A percentile compares a stretch with the other conserved stretches of the same genome.
Evolutionary conservation across 2,329 filamentous ascomycete species (phyloP).

Genomic region (Verticillium nubilum): DNA sequence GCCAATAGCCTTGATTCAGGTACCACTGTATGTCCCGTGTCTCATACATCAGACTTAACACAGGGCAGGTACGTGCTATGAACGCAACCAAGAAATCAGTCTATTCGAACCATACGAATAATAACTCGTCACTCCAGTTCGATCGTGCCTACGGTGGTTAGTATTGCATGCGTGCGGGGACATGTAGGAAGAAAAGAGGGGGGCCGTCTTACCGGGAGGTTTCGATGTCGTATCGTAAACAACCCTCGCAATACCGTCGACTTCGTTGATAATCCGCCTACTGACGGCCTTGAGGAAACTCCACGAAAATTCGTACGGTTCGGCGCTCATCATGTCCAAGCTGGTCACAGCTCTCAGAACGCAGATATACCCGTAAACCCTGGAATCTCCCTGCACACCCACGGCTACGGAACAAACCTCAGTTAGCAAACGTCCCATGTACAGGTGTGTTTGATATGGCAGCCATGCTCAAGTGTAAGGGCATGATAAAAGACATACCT

Average conservation of each 20-base stretch:
- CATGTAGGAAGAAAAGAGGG: background rate
- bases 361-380: slow-evolving; percentile 24
- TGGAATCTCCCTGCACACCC: slow-evolving; percentile 23
- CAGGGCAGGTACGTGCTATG: background rate
- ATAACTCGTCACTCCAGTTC: slow-evolving; percentile 55
- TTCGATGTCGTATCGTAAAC: slow-evolving; percentile 38
- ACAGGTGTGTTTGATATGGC: background rate
- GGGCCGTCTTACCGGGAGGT: slow-evolving; percentile 6
- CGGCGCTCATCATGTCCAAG: slow-evolving; percentile 40
- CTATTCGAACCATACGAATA: background rate
- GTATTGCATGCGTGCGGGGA: slow-evolving; percentile 3
- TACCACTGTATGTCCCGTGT: background rate
- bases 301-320: slow-evolving; percentile 57
- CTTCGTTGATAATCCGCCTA: slow-evolving; percentile 60
- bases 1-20: background rate
- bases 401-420: slow-evolving; percentile 21
- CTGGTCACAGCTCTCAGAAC: slow-evolving; percentile 40
- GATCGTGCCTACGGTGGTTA: slow-evolving; percentile 57
- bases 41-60: background rate
- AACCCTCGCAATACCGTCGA: slow-evolving; percentile 66
- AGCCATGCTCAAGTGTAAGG: background rate
- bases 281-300: slow-evolving; percentile 60
- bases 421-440: background rate
- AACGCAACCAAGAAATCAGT: background rate
- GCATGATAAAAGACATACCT: slow-evolving; percentile 14